These are phyloP conservation scores for Epichloe sibirici DNA, from an alignment of 2,329 filamentous ascomycete species.

Conservation along the genomic window DNA sequence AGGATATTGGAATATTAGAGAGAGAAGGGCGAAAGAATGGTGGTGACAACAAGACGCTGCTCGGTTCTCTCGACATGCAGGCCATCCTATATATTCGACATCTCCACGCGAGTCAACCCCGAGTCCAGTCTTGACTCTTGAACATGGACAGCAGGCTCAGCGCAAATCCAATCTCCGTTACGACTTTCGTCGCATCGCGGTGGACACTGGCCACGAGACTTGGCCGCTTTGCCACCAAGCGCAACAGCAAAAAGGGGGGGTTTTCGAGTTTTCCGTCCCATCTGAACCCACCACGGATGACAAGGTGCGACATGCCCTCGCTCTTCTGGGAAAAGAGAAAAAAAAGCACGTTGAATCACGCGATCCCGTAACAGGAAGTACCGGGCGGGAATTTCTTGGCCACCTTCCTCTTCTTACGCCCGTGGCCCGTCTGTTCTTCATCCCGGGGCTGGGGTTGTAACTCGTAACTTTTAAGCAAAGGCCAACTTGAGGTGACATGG, in stretches of 20 bases:
- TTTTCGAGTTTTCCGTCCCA: background rate
- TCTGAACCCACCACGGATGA: background rate
- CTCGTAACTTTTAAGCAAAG: no score
- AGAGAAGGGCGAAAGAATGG: background rate
- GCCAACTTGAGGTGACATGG: background rate
- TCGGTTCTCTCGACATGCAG: background rate
- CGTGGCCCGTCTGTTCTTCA: background rate
- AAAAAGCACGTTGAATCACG: background rate
- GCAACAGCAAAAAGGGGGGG: background rate
- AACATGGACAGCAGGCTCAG: no score
- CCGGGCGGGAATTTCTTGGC: background rate
- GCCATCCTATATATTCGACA: background rate
- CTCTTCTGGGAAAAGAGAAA: background rate
- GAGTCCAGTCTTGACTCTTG: no score
- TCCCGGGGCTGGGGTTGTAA: background rate
- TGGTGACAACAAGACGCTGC: background rate
- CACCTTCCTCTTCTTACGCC: background rate
- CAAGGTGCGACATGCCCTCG: background rate
- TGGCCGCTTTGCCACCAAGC: background rate
- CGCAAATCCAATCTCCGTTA: background rate
- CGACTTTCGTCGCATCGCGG: background rate
- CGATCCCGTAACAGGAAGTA: background rate
- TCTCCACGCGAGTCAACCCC: no score
- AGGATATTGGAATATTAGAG: background rate
- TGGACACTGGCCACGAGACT: background rate